Evolutionary conservation across 1,284 basidiomycete species (phyloP).

Genomic region (Trametes polyzona): DNA sequence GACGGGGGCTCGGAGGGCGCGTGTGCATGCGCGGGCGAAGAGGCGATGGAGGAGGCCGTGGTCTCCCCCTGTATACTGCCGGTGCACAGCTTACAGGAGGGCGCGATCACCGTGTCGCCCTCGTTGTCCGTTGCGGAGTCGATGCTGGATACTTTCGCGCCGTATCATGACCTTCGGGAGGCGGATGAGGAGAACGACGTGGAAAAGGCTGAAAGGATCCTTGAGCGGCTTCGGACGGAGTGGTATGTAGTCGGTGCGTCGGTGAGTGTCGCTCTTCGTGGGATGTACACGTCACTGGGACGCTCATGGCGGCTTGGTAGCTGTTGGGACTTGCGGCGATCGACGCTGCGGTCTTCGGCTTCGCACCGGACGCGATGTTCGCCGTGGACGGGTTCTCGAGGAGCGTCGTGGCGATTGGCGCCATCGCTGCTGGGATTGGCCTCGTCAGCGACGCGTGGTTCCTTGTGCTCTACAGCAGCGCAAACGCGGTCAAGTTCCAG

Average conservation of each 20-base stretch:
- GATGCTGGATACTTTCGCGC: slow-evolving; percentile 53
- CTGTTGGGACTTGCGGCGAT: slow-evolving; percentile 27
- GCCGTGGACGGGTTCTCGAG: slow-evolving; percentile 47
- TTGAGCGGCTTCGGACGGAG: slow-evolving; percentile 35
- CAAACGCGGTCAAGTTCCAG: slow-evolving; percentile 52
- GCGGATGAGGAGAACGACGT: slow-evolving; percentile 53
- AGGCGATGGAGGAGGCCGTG: slow-evolving; percentile 15
- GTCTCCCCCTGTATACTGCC: slow-evolving; percentile 39
- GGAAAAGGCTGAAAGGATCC: slow-evolving; percentile 51
- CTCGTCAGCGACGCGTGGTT: slow-evolving; percentile 65
- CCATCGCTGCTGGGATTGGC: slow-evolving; percentile 62
- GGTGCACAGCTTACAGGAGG: slow-evolving; percentile 44
- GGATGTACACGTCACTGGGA: not conserved
- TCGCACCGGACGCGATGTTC: slow-evolving; percentile 55
- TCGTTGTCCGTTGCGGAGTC: slow-evolving; percentile 42
- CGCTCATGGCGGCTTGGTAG: not conserved
- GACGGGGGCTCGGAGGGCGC: slow-evolving; percentile 2
- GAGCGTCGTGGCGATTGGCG: slow-evolving; percentile 56
- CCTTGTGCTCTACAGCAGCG: slow-evolving; percentile 56
- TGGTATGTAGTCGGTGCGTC: slow-evolving; percentile 42
- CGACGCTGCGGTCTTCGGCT: slow-evolving; percentile 56
- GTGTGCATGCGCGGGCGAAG: not conserved
- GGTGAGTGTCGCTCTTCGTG: slow-evolving; percentile 23
- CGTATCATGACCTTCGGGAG: slow-evolving; percentile 55
- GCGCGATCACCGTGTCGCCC: slow-evolving; percentile 21